Evolutionary conservation across 768 basidiomycete species (phyloP).

Genomic region (Lentinula detonsa): DNA sequence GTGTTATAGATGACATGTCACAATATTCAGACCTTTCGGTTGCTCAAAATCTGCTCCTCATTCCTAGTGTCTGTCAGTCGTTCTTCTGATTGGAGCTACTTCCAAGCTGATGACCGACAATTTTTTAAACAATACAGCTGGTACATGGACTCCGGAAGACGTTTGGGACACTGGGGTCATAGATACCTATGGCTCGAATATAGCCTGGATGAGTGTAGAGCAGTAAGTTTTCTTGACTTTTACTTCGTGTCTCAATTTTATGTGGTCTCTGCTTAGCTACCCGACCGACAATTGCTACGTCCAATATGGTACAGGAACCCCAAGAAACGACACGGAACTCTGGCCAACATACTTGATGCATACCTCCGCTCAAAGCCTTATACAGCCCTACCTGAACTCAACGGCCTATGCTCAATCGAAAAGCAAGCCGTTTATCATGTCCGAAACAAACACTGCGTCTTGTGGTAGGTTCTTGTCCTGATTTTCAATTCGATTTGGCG

Average conservation of each 20-base stretch:
- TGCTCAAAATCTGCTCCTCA: conserved; percentile 32
- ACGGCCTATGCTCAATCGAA: conserved; percentile 31
- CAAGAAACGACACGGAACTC: conserved; percentile 34
- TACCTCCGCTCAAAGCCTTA: conserved; percentile 39
- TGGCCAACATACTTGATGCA: conserved; percentile 60
- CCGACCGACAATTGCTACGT: conserved; percentile 54
- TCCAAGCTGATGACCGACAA: background rate
- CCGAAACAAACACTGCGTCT: conserved; percentile 38
- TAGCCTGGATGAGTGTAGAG: conserved; percentile 15
- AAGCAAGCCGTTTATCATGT: conserved; percentile 28
- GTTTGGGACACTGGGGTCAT: conserved; percentile 33
- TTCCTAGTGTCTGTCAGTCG: conserved; percentile 20
- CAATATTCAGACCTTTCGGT: conserved; percentile 19
- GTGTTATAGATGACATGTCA: conserved; percentile 26
- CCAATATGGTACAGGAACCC: conserved; percentile 28
- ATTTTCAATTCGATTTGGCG: background rate
- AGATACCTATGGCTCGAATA: conserved; percentile 19
- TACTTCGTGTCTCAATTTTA: background rate
- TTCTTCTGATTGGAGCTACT: background rate
- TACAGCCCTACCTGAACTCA: conserved; percentile 46
- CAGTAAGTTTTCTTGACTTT: conserved; percentile 19
- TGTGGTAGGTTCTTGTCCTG: conserved; percentile 20
- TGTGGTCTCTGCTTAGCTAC: background rate
- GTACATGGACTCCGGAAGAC: conserved; percentile 29
- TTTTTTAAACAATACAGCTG: conserved; percentile 16